Evolutionary conservation across 202 grass and related monocot genomes (phyloP).

Genomic region (Hordeum pubiflorum): DNA sequence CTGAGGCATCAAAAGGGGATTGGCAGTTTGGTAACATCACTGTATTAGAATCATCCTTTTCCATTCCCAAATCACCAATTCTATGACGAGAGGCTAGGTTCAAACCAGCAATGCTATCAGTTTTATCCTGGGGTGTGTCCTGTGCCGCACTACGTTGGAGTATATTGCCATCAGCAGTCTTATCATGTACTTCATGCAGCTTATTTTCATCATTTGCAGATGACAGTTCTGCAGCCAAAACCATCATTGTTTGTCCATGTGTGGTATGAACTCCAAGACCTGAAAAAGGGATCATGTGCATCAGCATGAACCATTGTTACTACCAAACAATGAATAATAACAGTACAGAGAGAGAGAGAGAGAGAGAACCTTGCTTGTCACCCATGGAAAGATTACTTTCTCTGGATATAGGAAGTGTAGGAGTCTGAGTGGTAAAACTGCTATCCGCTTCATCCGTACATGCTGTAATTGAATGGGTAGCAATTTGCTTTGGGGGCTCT

Average conservation of each 20-base stretch:
- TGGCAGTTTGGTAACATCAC: not conserved
- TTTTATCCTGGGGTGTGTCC: not conserved
- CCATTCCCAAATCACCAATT: not conserved
- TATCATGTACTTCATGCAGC: conserved; percentile 14
- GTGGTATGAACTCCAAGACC: conserved; percentile 12
- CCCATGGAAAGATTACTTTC: conserved; percentile 2
- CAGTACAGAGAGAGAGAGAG: not conserved
- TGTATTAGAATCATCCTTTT: not conserved
- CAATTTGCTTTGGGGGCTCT: conserved; percentile 2
- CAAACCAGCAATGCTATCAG: conserved; percentile 16
- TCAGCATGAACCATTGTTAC: conserved; percentile 12
- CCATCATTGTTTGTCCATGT: conserved; percentile 20
- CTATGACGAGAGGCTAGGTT: not conserved
- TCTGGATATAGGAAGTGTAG: conserved; percentile 12
- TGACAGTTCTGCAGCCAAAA: conserved; percentile 9
- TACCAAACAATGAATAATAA: not conserved
- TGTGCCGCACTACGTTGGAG: not conserved
- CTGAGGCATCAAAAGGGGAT: conserved; percentile 13
- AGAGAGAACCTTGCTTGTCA: conserved; percentile 33
- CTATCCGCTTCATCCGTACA: conserved; percentile 3
- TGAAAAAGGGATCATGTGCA: conserved; percentile 25
- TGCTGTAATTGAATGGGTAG: not conserved
- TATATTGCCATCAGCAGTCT: conserved; percentile 16
- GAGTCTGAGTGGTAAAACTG: not conserved
- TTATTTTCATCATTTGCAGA: conserved; percentile 22